phyloP scores from a whole-genome alignment of 2,329 filamentous ascomycete species.

The Lizonia empirigonia region DNA sequence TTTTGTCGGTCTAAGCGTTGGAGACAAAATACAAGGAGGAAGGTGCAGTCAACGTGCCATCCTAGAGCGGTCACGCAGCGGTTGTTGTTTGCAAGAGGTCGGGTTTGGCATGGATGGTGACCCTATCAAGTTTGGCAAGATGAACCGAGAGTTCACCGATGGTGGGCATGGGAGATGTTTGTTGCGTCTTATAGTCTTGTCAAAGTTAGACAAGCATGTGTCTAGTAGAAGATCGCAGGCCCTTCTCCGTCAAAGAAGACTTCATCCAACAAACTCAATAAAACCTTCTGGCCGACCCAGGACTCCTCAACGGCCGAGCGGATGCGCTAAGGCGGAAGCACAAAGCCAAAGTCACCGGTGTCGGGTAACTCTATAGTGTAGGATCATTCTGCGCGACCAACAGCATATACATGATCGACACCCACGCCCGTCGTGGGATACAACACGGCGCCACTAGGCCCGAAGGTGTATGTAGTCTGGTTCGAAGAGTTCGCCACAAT shows the following conservation, averaged over 20 bases:
- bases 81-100: too few species aligned
- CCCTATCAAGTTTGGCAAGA: too few species aligned
- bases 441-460: constrained; percentile 62
- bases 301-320: constrained; percentile 52
- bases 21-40: too few species aligned
- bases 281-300: constrained; percentile 47
- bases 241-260: constrained; percentile 38
- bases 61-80: too few species aligned
- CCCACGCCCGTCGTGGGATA: constrained; percentile 59
- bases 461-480: constrained; percentile 48
- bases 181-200: neutral
- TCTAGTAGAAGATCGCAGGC: constrained; percentile 20
- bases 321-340: constrained; percentile 56
- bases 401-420: constrained; percentile 51
- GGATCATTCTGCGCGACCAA: constrained; percentile 49
- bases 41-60: too few species aligned
- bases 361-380: constrained; percentile 57
- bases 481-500: constrained; percentile 53
- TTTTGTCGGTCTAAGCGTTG: too few species aligned
- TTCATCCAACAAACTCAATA: constrained; percentile 35
- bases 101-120: too few species aligned
- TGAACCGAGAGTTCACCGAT: neutral
- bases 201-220: neutral
- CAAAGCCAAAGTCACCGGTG: constrained; percentile 55
- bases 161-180: neutral